phyloP scores from a whole-genome alignment of 2,329 filamentous ascomycete genomes.

The Trichoderma sp. region DNA sequence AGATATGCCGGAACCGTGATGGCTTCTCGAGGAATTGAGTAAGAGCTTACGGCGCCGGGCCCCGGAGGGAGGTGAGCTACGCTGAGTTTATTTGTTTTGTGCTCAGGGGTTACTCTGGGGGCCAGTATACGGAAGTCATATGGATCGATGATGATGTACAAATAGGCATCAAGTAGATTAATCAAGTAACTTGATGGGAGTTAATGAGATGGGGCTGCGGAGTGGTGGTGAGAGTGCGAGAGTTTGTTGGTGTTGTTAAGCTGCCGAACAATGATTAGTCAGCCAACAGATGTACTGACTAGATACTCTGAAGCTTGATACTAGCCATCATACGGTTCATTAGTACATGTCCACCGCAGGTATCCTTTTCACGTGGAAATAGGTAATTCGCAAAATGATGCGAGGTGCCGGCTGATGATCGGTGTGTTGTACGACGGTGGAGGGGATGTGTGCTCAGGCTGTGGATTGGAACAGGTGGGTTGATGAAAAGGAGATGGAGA shows the following conservation, averaged over 20 bases:
- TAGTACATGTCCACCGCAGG: no score
- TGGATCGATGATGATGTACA: background rate
- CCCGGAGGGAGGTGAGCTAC: background rate
- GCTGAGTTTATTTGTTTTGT: background rate
- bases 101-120: background rate
- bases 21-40: background rate
- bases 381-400: no score
- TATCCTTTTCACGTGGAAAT: no score
- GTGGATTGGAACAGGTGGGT: no score
- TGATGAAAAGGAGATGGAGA: no score
- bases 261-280: background rate
- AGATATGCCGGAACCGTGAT: background rate
- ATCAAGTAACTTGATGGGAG: background rate
- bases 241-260: background rate
- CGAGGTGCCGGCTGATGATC: no score
- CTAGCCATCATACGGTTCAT: no score
- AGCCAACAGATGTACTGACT: background rate
- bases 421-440: slow-evolving; percentile 38
- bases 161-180: background rate
- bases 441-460: no score
- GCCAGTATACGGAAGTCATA: background rate
- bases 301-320: background rate
- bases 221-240: background rate
- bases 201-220: background rate
- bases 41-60: no score